Percentiles rank a stretch among this genome's conserved stretches.
Conservation (phyloP, 768 basidiomycete species). For the Mycena epipterygia region DNA sequence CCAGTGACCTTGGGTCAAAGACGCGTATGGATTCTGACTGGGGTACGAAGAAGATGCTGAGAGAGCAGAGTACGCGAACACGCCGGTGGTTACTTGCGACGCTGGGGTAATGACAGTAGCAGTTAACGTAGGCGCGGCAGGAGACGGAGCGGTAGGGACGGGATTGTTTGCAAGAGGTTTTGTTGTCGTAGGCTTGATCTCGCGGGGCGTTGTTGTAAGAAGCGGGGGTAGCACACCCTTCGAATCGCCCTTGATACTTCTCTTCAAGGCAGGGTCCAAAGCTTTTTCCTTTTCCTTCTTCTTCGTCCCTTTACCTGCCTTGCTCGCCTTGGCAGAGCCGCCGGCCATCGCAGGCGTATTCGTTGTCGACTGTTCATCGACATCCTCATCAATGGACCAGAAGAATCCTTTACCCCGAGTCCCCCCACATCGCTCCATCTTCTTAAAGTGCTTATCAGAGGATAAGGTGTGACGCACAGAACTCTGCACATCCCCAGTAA, state of each 20-base stretch:
- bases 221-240: constrained; percentile 77
- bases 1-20: constrained; percentile 38
- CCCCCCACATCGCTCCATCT: constrained; percentile 87
- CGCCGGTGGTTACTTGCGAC: constrained; percentile 24
- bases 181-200: background rate
- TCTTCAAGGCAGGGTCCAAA: constrained; percentile 75
- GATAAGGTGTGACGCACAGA: constrained; percentile 97
- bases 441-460: constrained; percentile 91
- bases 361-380: constrained; percentile 63
- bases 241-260: constrained; percentile 75
- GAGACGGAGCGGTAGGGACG: constrained; percentile 38
- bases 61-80: constrained; percentile 31
- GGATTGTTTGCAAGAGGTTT: background rate
- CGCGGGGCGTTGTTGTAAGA: constrained; percentile 73
- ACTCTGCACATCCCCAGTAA: constrained; percentile 64
- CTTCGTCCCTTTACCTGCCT: constrained; percentile 51
- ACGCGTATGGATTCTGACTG: constrained; percentile 36
- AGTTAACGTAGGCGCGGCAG: constrained; percentile 53
- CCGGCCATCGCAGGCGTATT: constrained; percentile 51
- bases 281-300: constrained; percentile 73
- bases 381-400: constrained; percentile 91
- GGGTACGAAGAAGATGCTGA: constrained; percentile 25
- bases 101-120: constrained; percentile 39
- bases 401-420: constrained; percentile 94
- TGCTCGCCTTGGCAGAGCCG: constrained; percentile 30